Base-by-base conservation (phyloP, 148 eudicot species). In the Silene conica region DNA sequence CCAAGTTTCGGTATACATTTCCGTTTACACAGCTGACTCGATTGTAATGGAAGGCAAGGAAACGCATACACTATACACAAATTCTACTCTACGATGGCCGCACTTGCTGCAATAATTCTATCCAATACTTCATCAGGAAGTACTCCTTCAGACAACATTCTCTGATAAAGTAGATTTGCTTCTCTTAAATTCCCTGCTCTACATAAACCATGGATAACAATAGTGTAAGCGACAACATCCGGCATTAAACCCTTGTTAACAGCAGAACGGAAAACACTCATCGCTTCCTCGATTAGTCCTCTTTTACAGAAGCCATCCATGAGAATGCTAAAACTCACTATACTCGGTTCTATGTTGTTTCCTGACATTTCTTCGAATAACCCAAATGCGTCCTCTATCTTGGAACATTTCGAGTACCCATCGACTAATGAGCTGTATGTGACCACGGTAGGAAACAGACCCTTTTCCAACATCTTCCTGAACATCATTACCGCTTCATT, bases 291-390 rank as follows among this genome's bases (percentile, higher is more conserved):
- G 68, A 84, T 54, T 12, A 84, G 74, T 34, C 88, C 89, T 80
- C 87, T 80, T 79, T 76, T 87, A 76, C 94, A 89, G 15, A 87
- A 82, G 19, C 91, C 89, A 75, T 89, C 86, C 60, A 87, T 89
- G 25, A 89, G 76, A 78, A 89, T 86, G 73, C 89, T 87, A 70
- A 80, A 87, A 80, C 88, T 86, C 28, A 89, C 83, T 21, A 89
- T 87, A 73, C 67, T 89, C 20, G 91, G 89, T 61, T 82, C 73
- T 66, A 84, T 34, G 9, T 81, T 67, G 56, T 80, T 83, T 66
- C 56, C 62, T 18, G 59, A 58, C 89, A 89, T 89, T 81, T 78
- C 84, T 64, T 89, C 88, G 50, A 81, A 79, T 66, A 89, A 78
- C 52, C 76, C 81, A 74, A 87, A 76, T 22, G 87, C 88, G 79